Evolutionary conservation across 148 eudicot species (phyloP).

Genomic region (Vaccinium darrowii): DNA sequence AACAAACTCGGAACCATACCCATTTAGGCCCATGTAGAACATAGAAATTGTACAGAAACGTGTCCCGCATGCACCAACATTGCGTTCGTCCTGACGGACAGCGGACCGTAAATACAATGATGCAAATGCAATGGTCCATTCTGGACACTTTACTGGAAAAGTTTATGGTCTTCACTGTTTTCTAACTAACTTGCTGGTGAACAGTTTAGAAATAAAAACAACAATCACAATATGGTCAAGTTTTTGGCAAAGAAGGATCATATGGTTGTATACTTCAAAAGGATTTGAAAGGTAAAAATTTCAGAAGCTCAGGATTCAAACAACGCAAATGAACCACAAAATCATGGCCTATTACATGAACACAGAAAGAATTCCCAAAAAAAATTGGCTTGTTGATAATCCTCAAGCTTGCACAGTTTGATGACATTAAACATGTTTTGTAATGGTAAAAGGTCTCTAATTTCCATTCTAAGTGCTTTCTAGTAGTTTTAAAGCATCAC

Average conservation of each 20-base stretch:
- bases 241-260: background rate
- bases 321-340: background rate
- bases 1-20: background rate
- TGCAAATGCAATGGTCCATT: background rate
- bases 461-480: background rate
- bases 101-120: background rate
- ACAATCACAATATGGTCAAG: background rate
- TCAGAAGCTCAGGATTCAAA: background rate
- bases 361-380: background rate
- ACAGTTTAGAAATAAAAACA: background rate
- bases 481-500: constrained; percentile 1
- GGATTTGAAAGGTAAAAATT: background rate
- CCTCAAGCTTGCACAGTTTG: background rate
- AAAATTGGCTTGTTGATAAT: background rate
- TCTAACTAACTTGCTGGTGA: background rate
- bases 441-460: background rate
- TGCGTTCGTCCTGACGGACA: background rate
- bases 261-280: background rate
- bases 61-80: background rate
- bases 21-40: background rate
- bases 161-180: background rate
- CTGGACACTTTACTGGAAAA: background rate
- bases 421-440: background rate
- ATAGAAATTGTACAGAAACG: background rate
- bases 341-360: background rate